Conservation (phyloP, 768 basidiomycete species). For the Russula foetens region DNA sequence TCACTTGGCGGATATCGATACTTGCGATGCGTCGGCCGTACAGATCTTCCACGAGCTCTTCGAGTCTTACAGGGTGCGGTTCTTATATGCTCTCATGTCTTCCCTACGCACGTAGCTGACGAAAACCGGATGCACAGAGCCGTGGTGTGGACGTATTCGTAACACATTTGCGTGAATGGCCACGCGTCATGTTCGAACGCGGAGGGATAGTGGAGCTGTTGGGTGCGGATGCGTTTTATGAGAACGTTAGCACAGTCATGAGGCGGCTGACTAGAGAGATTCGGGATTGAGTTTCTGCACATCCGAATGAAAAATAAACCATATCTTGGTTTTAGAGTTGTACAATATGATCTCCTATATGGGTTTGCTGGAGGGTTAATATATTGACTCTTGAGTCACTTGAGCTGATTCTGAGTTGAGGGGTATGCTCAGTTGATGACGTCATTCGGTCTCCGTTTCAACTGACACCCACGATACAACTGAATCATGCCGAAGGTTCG, state of each 20-base stretch:
- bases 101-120: not conserved
- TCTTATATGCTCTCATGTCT: not conserved
- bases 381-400: too few relatives aligned
- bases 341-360: not conserved
- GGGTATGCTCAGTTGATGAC: too few relatives aligned
- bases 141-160: constrained; percentile 40
- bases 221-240: constrained; percentile 38
- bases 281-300: not conserved
- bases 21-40: constrained; percentile 86
- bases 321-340: not conserved
- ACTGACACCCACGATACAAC: not conserved
- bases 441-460: not conserved
- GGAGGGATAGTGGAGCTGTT: constrained; percentile 38
- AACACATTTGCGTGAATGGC: constrained; percentile 35
- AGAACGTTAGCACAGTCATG: constrained; percentile 38
- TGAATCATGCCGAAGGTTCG: constrained; percentile 5
- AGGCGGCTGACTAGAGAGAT: constrained; percentile 27
- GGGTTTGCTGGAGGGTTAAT: not conserved
- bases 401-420: too few relatives aligned
- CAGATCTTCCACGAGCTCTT: constrained; percentile 78
- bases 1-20: constrained; percentile 89
- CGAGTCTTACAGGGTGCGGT: constrained; percentile 63
- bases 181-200: constrained; percentile 33
- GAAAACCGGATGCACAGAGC: constrained; percentile 24
- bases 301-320: too few relatives aligned